Conservation (phyloP, 2,329 filamentous ascomycete genomes). For the Xylogone sp. region DNA sequence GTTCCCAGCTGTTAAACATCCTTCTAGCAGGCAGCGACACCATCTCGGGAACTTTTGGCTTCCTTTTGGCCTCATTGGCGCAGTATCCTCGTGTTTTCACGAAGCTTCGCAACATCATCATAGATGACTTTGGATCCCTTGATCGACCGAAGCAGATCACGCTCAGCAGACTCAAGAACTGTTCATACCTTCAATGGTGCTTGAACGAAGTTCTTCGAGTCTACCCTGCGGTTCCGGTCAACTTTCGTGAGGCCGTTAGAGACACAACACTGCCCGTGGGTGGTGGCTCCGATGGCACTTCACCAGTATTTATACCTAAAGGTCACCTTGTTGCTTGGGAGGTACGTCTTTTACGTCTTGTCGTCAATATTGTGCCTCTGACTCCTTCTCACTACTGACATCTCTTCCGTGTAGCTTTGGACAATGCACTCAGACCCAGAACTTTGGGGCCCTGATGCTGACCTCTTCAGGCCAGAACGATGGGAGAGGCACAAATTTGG, state of each 20-base stretch:
- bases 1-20: constrained; percentile 39
- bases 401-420: constrained; percentile 15
- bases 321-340: constrained; percentile 14
- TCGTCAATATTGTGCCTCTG: constrained; percentile 9
- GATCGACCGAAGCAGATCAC: constrained; percentile 14
- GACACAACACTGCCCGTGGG: constrained; percentile 16
- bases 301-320: constrained; percentile 17
- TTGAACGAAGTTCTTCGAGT: constrained; percentile 20
- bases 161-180: constrained; percentile 16
- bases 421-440: constrained; percentile 71
- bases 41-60: constrained; percentile 42
- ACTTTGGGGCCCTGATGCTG: constrained; percentile 69
- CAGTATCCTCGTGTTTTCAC: constrained; percentile 37
- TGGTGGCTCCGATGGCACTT: constrained; percentile 17
- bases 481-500: constrained; percentile 70
- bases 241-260: constrained; percentile 16
- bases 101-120: constrained; percentile 40
- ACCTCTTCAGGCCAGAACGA: constrained; percentile 69
- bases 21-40: constrained; percentile 45
- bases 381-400: constrained; percentile 11
- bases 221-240: constrained; percentile 23
- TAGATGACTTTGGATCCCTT: constrained; percentile 27
- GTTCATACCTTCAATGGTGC: constrained; percentile 17
- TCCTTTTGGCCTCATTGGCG: constrained; percentile 40
- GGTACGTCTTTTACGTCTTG: constrained; percentile 13